phyloP scores from a whole-genome alignment of 1,139 yeast species.

The Tardiomyces blankii region DNA sequence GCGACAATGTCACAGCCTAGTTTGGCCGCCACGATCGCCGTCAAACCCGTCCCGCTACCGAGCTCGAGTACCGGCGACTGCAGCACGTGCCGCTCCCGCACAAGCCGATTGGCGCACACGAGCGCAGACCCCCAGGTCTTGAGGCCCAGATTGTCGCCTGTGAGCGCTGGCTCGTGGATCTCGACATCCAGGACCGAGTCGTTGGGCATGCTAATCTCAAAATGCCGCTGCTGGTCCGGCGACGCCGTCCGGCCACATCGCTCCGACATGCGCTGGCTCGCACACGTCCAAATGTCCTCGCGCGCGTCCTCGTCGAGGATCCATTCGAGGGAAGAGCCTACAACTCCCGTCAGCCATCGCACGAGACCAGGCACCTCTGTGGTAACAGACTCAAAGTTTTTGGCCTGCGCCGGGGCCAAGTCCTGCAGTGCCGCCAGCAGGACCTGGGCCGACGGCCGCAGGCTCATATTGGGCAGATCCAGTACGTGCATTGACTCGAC shows the following conservation, averaged over 20 bases:
- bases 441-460: conserved; percentile 39
- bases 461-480: conserved; percentile 50
- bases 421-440: conserved; percentile 37
- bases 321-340: conserved; percentile 50
- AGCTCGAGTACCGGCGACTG: conserved; percentile 48
- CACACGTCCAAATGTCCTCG: conserved; percentile 39
- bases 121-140: conserved; percentile 96
- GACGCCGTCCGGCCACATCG: conserved; percentile 82
- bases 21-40: conserved; percentile 52
- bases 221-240: conserved; percentile 53
- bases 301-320: conserved; percentile 26
- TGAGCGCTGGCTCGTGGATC: conserved; percentile 73
- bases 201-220: conserved; percentile 16
- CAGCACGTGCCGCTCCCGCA: conserved; percentile 18
- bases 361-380: conserved; percentile 25
- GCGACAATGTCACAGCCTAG: conserved; percentile 42
- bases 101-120: conserved; percentile 48
- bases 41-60: conserved; percentile 91
- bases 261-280: conserved; percentile 63
- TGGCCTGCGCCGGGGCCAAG: conserved; percentile 40
- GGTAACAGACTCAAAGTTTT: conserved; percentile 35
- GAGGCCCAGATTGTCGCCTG: conserved; percentile 78
- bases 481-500: conserved; percentile 35
- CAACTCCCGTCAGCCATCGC: conserved; percentile 54
- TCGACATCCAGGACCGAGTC: conserved; percentile 22